phyloP scores from a whole-genome alignment of 1,139 yeast species.

The Debaryomyces udenii region DNA sequence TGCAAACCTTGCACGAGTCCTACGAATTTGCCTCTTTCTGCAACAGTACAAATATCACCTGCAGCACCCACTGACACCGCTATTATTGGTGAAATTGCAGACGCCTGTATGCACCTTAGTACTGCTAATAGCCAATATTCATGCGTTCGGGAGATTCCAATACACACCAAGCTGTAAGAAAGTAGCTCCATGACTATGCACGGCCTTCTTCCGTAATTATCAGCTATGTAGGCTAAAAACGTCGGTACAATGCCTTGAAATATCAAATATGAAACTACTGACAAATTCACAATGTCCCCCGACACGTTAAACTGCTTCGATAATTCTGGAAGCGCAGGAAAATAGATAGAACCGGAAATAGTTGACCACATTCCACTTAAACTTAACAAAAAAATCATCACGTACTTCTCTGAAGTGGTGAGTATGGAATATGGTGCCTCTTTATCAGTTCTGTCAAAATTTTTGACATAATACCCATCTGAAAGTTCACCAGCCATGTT shows the following conservation, averaged over 20 bases:
- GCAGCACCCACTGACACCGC: slow-evolving; percentile 43
- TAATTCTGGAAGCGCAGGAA: slow-evolving; percentile 46
- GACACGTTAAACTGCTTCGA: slow-evolving; percentile 29
- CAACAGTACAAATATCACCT: slow-evolving; percentile 43
- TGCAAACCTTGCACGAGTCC: slow-evolving; percentile 41
- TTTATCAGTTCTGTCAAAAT: too few relatives aligned
- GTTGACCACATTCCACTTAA: slow-evolving; percentile 44
- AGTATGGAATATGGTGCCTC: slow-evolving; percentile 17
- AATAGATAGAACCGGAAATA: slow-evolving; percentile 42
- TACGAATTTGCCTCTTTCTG: slow-evolving; percentile 43
- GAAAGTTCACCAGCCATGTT: too few relatives aligned
- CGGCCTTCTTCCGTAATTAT: slow-evolving; percentile 40
- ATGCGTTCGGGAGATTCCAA: slow-evolving; percentile 39
- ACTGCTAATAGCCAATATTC: slow-evolving; percentile 40
- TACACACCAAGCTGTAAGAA: slow-evolving; percentile 34
- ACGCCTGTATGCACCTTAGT: slow-evolving; percentile 43
- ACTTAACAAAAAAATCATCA: slow-evolving; percentile 30
- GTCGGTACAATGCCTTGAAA: slow-evolving; percentile 44
- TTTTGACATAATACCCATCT: too few relatives aligned
- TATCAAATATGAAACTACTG: slow-evolving; percentile 41
- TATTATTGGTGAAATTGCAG: slow-evolving; percentile 45
- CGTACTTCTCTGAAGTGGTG: slow-evolving; percentile 14
- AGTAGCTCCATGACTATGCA: slow-evolving; percentile 31
- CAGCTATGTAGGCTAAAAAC: slow-evolving; percentile 38
- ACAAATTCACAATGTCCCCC: slow-evolving; percentile 30